Conservation (phyloP, 805 yeast genomes). For the Kluyveromyces wickerhamii region DNA sequence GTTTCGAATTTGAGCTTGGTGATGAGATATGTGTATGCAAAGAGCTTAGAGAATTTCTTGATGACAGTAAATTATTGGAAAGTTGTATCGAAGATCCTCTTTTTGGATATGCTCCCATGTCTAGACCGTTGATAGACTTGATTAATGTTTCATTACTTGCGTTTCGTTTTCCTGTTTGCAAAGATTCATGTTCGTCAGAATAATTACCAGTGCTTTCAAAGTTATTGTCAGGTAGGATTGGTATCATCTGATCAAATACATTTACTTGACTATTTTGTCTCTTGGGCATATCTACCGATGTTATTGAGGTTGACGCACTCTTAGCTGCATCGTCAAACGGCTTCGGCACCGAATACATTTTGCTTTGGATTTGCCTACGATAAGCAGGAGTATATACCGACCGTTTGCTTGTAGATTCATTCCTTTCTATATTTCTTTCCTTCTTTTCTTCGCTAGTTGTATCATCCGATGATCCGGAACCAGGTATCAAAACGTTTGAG, state of each 20-base stretch:
- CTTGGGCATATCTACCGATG: constrained; percentile 13
- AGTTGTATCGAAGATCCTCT: constrained; percentile 13
- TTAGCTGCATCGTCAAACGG: constrained; percentile 18
- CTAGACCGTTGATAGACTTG: constrained; percentile 18
- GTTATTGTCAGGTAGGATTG: constrained; percentile 11
- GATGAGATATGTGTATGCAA: constrained; percentile 22
- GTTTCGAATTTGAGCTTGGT: constrained; percentile 20
- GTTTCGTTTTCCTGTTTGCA: constrained; percentile 1
- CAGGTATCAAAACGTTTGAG: no score
- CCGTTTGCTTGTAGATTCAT: neutral
- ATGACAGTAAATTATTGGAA: constrained; percentile 8
- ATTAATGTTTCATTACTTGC: constrained; percentile 15
- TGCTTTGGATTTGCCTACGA: constrained; percentile 26
- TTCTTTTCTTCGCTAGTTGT: constrained; percentile 10
- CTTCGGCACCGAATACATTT: constrained; percentile 13
- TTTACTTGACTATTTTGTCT: constrained; percentile 12
- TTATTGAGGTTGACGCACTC: constrained; percentile 11
- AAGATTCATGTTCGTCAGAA: constrained; percentile 3
- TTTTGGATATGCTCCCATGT: constrained; percentile 26
- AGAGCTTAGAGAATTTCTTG: constrained; percentile 13
- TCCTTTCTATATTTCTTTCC: constrained; percentile 5
- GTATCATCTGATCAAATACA: constrained; percentile 21
- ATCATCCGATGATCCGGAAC: constrained; percentile 16
- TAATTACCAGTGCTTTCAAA: constrained; percentile 8
- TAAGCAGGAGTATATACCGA: constrained; percentile 32